phyloP scores from a whole-genome alignment of 371 early-diverging fungal species.

The Encephalitozoon intestinalis region DNA sequence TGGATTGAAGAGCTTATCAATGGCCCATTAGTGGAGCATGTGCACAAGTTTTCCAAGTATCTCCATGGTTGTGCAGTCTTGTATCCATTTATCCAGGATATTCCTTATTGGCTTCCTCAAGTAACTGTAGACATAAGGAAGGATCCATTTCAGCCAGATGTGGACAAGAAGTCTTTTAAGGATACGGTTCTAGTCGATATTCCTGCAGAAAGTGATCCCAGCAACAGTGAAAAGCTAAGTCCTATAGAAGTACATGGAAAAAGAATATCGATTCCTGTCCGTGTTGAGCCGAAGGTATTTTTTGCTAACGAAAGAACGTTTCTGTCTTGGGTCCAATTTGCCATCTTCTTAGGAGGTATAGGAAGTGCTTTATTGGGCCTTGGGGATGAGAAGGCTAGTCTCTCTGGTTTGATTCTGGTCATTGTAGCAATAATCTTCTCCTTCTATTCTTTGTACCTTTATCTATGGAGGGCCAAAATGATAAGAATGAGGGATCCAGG shows the following conservation, averaged over 20 bases:
- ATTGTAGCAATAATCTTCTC: constrained; percentile 70
- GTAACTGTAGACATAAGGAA: constrained; percentile 65
- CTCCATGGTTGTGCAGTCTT: constrained; percentile 87
- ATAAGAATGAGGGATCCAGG: constrained; percentile 60
- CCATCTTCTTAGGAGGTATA: constrained; percentile 63
- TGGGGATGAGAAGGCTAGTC: constrained; percentile 53
- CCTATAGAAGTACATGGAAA: constrained; percentile 28
- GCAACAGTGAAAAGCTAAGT: neutral
- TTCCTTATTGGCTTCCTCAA: constrained; percentile 93
- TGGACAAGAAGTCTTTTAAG: constrained; percentile 15
- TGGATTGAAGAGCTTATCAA: constrained; percentile 86
- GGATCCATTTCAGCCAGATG: constrained; percentile 21
- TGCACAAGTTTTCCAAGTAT: constrained; percentile 93
- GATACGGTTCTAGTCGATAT: constrained; percentile 66
- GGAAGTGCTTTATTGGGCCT: constrained; percentile 61
- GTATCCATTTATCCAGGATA: constrained; percentile 73
- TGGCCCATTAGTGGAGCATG: constrained; percentile 79
- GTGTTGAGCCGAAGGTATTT: constrained; percentile 94
- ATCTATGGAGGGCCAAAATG: constrained; percentile 76
- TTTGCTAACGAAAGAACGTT: constrained; percentile 99
- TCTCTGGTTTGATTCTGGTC: constrained; percentile 66
- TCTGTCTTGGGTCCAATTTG: constrained; percentile 74
- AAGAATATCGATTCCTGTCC: constrained; percentile 61
- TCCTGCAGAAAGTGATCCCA: constrained; percentile 57
- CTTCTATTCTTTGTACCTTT: constrained; percentile 78